Evolutionary conservation across 2,329 filamentous ascomycete genomes (phyloP).

Genomic region (Penicillium sp.): DNA sequence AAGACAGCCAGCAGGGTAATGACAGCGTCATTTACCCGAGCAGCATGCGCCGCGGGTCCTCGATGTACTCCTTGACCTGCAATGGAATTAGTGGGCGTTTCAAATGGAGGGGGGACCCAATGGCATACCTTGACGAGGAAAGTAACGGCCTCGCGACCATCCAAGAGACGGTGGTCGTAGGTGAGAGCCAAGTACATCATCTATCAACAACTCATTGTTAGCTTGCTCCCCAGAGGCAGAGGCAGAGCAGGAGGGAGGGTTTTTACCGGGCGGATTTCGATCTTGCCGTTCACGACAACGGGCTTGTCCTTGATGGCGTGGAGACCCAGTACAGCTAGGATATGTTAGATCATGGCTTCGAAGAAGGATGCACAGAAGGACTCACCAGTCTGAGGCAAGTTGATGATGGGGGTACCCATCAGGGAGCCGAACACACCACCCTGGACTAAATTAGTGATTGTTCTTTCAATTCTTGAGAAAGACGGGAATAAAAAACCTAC

Average conservation of each 20-base stretch:
- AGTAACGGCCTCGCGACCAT: slow-evolving; percentile 92
- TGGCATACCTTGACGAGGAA: slow-evolving; percentile 77
- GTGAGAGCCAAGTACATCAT: slow-evolving; percentile 99
- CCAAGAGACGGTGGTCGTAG: slow-evolving; percentile 93
- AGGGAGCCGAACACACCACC: slow-evolving; percentile 94
- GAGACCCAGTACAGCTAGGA: slow-evolving; percentile 74
- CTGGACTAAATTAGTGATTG: slow-evolving; percentile 27
- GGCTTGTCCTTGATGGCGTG: slow-evolving; percentile 96
- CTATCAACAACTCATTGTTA: slow-evolving; percentile 32
- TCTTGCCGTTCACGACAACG: slow-evolving; percentile 85
- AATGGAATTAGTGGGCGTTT: slow-evolving; percentile 13
- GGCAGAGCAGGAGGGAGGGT: slow-evolving; percentile 22
- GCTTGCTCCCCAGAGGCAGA: neutral
- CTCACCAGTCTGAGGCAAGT: slow-evolving; percentile 79
- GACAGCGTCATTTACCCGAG: slow-evolving; percentile 45
- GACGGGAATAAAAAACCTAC: slow-evolving; percentile 38
- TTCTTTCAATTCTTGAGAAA: neutral
- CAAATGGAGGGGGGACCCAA: neutral
- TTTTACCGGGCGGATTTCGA: slow-evolving; percentile 79
- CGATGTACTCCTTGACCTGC: slow-evolving; percentile 88
- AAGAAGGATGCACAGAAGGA: neutral
- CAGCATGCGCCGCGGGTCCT: slow-evolving; percentile 92
- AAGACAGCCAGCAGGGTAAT: slow-evolving; percentile 7
- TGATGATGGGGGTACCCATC: slow-evolving; percentile 98
- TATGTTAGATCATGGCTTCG: neutral